Conservation (phyloP, 2,329 filamentous ascomycete genomes). For the Pezicula neosporulosa region DNA sequence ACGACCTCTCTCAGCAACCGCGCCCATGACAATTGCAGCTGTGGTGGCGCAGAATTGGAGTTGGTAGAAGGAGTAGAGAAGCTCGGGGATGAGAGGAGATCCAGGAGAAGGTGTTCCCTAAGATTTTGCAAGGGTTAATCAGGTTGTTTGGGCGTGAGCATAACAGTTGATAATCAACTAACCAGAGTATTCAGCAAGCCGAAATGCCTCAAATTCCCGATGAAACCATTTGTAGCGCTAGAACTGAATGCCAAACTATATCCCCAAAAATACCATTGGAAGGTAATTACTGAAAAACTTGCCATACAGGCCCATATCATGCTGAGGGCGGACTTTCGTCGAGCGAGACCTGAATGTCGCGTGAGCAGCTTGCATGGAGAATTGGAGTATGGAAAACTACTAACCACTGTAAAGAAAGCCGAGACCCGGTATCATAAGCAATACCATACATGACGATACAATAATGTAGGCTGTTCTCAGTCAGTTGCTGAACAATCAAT, state of each 20-base stretch:
- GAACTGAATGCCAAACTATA: constrained; percentile 91
- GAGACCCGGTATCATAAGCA: constrained; percentile 95
- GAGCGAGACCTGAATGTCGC: constrained; percentile 74
- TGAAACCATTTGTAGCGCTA: constrained; percentile 80
- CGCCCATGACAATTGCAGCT: constrained; percentile 84
- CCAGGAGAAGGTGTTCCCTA: constrained; percentile 76
- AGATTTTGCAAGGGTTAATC: no score
- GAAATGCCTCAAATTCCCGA: constrained; percentile 86
- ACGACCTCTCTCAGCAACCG: constrained; percentile 90
- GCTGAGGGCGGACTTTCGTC: constrained; percentile 93
- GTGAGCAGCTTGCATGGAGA: background rate
- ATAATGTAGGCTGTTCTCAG: constrained; percentile 71
- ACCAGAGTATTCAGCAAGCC: constrained; percentile 77
- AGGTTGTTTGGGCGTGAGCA: no score
- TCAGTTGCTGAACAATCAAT: background rate
- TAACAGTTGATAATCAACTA: no score
- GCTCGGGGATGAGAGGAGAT: constrained; percentile 80
- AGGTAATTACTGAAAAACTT: constrained; percentile 83
- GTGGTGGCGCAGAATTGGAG: constrained; percentile 98
- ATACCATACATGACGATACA: constrained; percentile 83
- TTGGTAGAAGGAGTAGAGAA: constrained; percentile 95
- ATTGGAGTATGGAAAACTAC: background rate
- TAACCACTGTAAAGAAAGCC: constrained; percentile 74
- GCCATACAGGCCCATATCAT: constrained; percentile 98
- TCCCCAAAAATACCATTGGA: constrained; percentile 99